These are phyloP conservation scores for Aspergillus costaricaensis DNA, from an alignment of 2,329 filamentous ascomycete genomes.

Conservation along the genomic window DNA sequence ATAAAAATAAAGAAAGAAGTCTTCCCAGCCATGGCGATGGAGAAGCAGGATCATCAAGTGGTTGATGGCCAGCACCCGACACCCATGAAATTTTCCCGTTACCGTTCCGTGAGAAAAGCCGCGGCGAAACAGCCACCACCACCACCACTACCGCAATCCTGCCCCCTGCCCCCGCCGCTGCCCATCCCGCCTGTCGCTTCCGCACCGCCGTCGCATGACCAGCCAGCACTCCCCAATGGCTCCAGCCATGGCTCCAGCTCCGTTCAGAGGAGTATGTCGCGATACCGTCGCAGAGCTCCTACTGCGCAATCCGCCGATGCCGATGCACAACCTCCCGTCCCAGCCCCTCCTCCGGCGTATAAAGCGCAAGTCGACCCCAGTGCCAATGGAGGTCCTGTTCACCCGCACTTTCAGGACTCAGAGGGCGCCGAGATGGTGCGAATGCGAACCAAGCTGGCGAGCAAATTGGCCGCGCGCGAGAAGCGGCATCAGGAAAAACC, in stretches of 20 bases:
- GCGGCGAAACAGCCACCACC: conserved; percentile 37
- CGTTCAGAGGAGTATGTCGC: conserved; percentile 38
- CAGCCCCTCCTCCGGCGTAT: conserved; percentile 13
- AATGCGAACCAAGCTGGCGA: not conserved
- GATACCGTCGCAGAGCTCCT: conserved; percentile 33
- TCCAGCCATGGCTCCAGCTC: conserved; percentile 13
- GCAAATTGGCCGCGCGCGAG: conserved; percentile 7
- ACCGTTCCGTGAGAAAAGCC: conserved; percentile 58
- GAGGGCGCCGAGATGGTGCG: conserved; percentile 4
- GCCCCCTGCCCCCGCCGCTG: conserved; percentile 13
- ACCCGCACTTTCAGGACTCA: not conserved
- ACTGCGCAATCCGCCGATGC: conserved; percentile 20
- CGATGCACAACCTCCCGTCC: conserved; percentile 11
- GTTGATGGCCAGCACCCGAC: conserved; percentile 15
- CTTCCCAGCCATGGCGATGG: conserved; percentile 23
- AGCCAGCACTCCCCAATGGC: not conserved
- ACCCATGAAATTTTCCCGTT: conserved; percentile 56
- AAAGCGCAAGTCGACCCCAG: not conserved
- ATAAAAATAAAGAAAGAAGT: too few relatives aligned
- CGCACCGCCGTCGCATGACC: conserved; percentile 13
- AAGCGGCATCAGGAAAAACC: conserved; percentile 10
- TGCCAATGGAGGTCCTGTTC: not conserved
- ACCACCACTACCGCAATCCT: conserved; percentile 24
- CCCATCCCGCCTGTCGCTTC: conserved; percentile 24
- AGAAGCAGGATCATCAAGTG: conserved; percentile 18